Evolutionary conservation across 2,329 filamentous ascomycete species (phyloP).

Genomic region (Aspergillus sojae): DNA sequence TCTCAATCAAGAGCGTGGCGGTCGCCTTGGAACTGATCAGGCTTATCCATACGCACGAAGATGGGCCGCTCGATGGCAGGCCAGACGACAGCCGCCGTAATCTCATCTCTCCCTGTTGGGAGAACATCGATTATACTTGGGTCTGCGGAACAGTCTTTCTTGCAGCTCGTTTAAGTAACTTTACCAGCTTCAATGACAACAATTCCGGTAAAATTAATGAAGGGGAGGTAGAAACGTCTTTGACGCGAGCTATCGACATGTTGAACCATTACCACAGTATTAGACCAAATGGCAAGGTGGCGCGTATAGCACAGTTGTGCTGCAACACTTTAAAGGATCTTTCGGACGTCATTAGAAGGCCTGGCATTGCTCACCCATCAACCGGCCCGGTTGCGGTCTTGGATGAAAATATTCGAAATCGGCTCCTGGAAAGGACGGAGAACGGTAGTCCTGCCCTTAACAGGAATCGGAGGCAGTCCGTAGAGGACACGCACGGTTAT

Average conservation of each 20-base stretch:
- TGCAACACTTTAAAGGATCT: slow-evolving; percentile 7
- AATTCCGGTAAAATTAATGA: background rate
- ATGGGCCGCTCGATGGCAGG: slow-evolving; percentile 7
- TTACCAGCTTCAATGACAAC: background rate
- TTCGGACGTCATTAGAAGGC: background rate
- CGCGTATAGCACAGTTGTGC: slow-evolving; percentile 8
- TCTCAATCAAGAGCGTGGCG: slow-evolving; percentile 15
- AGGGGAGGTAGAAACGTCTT: slow-evolving; percentile 5
- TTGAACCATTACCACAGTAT: slow-evolving; percentile 1
- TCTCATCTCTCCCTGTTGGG: slow-evolving; percentile 15
- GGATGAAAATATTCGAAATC: background rate
- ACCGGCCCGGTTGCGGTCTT: background rate
- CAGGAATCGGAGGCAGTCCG: background rate
- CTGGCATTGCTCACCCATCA: background rate
- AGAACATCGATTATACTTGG: slow-evolving; percentile 20
- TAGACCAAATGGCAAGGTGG: background rate
- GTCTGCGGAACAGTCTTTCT: slow-evolving; percentile 17
- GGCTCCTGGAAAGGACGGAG: background rate
- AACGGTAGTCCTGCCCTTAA: background rate
- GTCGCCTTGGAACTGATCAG: slow-evolving; percentile 11
- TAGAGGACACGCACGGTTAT: background rate
- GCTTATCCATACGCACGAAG: slow-evolving; percentile 9
- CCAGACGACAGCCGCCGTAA: background rate
- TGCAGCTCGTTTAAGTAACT: slow-evolving; percentile 13
- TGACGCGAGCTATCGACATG: slow-evolving; percentile 2